phyloP scores from a whole-genome alignment of 768 basidiomycete genomes.

The Leccinum sublutescens region DNA sequence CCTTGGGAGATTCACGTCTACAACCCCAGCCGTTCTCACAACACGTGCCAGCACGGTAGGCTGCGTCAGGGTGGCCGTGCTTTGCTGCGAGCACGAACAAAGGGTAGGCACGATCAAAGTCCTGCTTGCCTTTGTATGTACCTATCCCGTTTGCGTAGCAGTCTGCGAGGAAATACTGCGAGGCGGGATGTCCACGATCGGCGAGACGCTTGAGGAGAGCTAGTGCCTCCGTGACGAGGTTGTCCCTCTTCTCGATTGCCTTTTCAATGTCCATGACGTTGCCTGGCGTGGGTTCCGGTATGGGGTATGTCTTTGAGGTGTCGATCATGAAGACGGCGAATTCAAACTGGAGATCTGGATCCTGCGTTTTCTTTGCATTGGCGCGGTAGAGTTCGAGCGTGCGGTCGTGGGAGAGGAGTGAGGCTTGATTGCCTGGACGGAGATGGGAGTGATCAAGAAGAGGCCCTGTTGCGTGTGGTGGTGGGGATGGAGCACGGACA shows the following conservation, averaged over 20 bases:
- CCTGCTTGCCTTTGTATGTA: conserved; percentile 84
- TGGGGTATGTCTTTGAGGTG: conserved; percentile 86
- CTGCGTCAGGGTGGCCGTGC: conserved; percentile 93
- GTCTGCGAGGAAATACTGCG: conserved; percentile 97
- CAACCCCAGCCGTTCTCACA: conserved; percentile 99
- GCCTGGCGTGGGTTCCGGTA: conserved; percentile 64
- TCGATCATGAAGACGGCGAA: conserved; percentile 99
- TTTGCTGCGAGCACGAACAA: conserved; percentile 95
- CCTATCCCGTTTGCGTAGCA: conserved; percentile 99
- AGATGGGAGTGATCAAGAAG: conserved; percentile 92
- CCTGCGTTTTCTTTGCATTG: conserved; percentile 98
- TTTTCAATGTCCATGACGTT: conserved; percentile 81
- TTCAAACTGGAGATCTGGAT: conserved; percentile 96
- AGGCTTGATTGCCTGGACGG: conserved; percentile 87
- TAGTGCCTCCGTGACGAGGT: conserved; percentile 85
- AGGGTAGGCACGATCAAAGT: conserved; percentile 96
- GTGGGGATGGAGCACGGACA: conserved; percentile 64
- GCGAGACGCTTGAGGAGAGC: conserved; percentile 86
- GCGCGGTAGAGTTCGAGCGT: conserved; percentile 96
- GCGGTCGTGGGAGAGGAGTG: conserved; percentile 91
- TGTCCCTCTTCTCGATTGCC: conserved; percentile 79
- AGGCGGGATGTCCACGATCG: conserved; percentile 89
- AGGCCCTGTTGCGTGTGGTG: conserved; percentile 48
- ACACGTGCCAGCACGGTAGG: conserved; percentile 94
- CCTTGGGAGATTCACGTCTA: conserved; percentile 87